Evolutionary conservation across 2,329 filamentous ascomycete genomes (phyloP).

Genomic region (Elsinoe fawcettii): DNA sequence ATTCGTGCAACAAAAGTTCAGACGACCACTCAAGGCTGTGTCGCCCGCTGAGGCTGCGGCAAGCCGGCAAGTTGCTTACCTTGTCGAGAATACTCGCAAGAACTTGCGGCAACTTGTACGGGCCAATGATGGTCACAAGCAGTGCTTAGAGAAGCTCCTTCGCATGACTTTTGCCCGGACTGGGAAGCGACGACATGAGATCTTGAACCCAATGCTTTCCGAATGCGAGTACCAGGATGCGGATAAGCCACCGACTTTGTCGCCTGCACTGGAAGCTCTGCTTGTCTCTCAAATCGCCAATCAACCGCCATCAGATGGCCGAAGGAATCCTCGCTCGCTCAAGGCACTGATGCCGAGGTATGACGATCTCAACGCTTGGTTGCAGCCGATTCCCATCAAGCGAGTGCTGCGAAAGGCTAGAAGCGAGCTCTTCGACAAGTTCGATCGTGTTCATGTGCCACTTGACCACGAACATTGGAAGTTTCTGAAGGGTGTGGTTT

Average conservation of each 20-base stretch:
- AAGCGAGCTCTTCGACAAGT: constrained; percentile 37
- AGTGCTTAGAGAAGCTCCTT: constrained; percentile 46
- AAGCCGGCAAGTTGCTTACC: not conserved
- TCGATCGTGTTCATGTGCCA: constrained; percentile 39
- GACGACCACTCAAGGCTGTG: not conserved
- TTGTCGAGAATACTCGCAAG: constrained; percentile 27
- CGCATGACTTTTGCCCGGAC: constrained; percentile 50
- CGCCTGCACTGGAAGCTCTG: constrained; percentile 27
- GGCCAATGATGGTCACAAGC: constrained; percentile 50
- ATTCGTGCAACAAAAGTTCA: not conserved
- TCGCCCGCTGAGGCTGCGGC: not conserved
- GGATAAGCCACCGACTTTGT: constrained; percentile 27
- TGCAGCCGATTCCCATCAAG: constrained; percentile 38
- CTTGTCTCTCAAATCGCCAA: constrained; percentile 25
- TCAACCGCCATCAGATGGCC: constrained; percentile 26
- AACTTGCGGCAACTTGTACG: constrained; percentile 39
- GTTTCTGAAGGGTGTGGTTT: constrained; percentile 33
- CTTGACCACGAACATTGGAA: constrained; percentile 40
- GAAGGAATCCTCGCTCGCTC: constrained; percentile 20
- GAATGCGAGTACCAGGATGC: constrained; percentile 21
- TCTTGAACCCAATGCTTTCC: constrained; percentile 33
- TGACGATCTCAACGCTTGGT: constrained; percentile 40
- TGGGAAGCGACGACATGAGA: constrained; percentile 44
- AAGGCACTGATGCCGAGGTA: constrained; percentile 25
- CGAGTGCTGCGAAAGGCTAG: constrained; percentile 38